Conservation (phyloP, 1,284 basidiomycete species). For the Puccinia triticina region DNA sequence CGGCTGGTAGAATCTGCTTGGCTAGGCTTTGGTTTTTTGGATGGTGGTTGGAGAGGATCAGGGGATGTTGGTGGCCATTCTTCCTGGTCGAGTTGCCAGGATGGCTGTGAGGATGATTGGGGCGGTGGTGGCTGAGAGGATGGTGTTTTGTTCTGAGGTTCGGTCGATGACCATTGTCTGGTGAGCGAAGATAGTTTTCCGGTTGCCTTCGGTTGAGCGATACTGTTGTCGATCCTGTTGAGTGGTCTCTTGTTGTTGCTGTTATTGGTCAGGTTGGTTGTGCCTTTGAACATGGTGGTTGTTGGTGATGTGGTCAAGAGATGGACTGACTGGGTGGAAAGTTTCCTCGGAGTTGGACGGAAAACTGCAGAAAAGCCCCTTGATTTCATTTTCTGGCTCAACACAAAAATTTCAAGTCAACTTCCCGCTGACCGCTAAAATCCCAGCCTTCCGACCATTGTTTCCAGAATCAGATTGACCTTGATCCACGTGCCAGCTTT, state of each 20-base stretch:
- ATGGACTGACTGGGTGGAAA: too few relatives aligned
- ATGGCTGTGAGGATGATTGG: constrained; percentile 40
- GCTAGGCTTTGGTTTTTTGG: constrained; percentile 35
- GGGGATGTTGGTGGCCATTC: constrained; percentile 42
- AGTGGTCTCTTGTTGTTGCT: constrained; percentile 9
- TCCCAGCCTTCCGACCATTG: too few relatives aligned
- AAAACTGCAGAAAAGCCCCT: too few relatives aligned
- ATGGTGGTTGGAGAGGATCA: background rate
- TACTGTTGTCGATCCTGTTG: background rate
- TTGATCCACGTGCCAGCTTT: too few relatives aligned
- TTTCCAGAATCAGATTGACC: too few relatives aligned
- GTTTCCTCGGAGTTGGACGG: too few relatives aligned
- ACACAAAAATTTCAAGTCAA: too few relatives aligned
- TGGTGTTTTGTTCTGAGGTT: background rate
- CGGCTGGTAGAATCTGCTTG: background rate
- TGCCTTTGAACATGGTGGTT: too few relatives aligned
- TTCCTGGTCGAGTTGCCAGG: constrained; percentile 37
- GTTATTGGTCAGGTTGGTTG: background rate
- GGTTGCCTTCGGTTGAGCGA: background rate
- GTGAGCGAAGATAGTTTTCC: constrained; percentile 16
- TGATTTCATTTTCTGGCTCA: too few relatives aligned
- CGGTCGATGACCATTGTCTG: constrained; percentile 17
- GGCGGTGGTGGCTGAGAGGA: background rate
- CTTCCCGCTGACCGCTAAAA: too few relatives aligned
- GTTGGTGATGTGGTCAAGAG: too few relatives aligned